Base-by-base conservation (phyloP, 345 rosid genomes). In the Salix suchowensis region DNA sequence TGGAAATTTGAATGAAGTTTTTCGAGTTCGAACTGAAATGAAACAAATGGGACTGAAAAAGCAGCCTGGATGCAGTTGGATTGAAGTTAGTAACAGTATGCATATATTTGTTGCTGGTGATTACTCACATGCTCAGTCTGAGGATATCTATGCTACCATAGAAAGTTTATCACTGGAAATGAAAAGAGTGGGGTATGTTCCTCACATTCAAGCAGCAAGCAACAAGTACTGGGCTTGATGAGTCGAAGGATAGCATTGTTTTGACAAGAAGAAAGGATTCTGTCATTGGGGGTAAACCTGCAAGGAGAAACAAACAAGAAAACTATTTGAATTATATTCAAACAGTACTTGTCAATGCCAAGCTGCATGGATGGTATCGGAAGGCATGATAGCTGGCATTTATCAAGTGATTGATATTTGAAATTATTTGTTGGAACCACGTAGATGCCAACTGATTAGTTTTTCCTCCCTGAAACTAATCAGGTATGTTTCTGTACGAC, bases 41-140 rank as follows among this genome's bases (percentile, higher is more conserved):
- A 79, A 78, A 65, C 78, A 80, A 19, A 55, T 50, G 74, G 87
- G 88, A 23, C 84, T 84, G n/a, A 74, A 68, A 73, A 88, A 84
- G 67, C 76, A 72, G 62, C 87, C 87, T 70, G 88, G 90, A 39
- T 87, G 87, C 83, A 88, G 90, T 71, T 88, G 88, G 90, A 80
- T 88, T 73, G 86, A 84, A 77, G 79, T 88, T 61, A 70, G 74
- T 75, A 74, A 78, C 68, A 74, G 67, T 40, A 65, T 81, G 2
- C 84, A 82, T 68, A 72, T 44, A 2, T 85, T 87, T 75, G 70
- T 73, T 52, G 84, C 85, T 26, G 73, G 85, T 36, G 85, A 81
- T 79, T 18, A 69, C 68, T 81, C 84, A 32, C 84, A 85, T 54
- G 65, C 12, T 58, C 83, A 80, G 42, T 84, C 79, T 3, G 73